Evolutionary conservation across 1,139 yeast species (phyloP), one percentile per base, ranked within the genome.

Genomic region (Suhomyces chickasaworum): DNA sequence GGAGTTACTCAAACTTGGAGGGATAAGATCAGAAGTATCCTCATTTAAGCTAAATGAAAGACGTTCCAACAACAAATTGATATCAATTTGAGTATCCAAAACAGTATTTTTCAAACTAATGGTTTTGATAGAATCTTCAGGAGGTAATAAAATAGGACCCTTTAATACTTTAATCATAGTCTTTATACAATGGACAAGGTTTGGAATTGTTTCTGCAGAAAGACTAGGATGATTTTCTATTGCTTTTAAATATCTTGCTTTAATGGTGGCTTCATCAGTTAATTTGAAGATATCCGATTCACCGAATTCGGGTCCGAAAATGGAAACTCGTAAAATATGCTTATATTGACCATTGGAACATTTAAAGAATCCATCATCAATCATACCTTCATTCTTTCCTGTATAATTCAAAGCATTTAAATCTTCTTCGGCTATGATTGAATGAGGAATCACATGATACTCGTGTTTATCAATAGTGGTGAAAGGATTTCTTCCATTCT

Each of bases 131-230:
- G 75, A 75, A n/a, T 73, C 77, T 3, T 58, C 63, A 1, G 76
- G 67, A 3, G 62, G 64, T 29, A 75, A 63, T 12, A 69, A 61
- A 5, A 86, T 59, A 0, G 91, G 90, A 0, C 88, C 89, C 52
- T 73, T 79, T 42, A 86, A 66, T 2, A 83, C 84, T 52, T 80
- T 81, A 47, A 78, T 72, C 20, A 85, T 58, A 18, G 86, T 83
- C 42, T 70, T 71, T 30, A 84, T 64, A 56, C 89, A 83, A 42
- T 78, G 80, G 0, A 75, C 60, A 9, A 80, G 75, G 7, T 75
- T 66, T 1, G 88, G 87, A 1, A 74, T 56, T 3, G 68, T 59
- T 33, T 59, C 71, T 0, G 68, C 55, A 0, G 72, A 64, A 22
- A 71, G 55, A 34, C 56, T 53, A 18, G 64, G 54, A 48, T 64